phyloP scores from a whole-genome alignment of 2,329 filamentous ascomycete species.

The Cladosporium sp. region DNA sequence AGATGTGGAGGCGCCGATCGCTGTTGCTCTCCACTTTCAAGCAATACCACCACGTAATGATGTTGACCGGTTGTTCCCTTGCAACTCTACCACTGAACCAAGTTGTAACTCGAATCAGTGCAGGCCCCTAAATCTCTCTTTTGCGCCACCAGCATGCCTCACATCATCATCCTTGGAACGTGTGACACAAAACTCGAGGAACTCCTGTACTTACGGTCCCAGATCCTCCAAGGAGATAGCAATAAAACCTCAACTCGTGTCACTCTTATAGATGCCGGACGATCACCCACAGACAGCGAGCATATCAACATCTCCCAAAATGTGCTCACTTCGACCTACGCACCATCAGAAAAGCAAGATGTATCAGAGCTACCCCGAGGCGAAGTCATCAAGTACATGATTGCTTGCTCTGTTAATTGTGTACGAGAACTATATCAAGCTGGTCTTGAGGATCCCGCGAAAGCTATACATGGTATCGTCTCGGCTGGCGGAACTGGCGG shows the following conservation, averaged over 20 bases:
- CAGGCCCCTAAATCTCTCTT: background rate
- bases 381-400: conserved; percentile 60
- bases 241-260: conserved; percentile 35
- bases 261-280: conserved; percentile 59
- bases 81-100: background rate
- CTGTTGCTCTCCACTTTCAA: conserved; percentile 9
- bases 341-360: conserved; percentile 28
- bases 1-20: conserved; percentile 8
- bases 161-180: conserved; percentile 60
- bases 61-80: background rate
- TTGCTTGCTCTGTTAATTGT: conserved; percentile 51
- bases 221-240: conserved; percentile 40
- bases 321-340: conserved; percentile 43
- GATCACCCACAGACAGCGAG: conserved; percentile 43
- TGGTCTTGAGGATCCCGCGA: conserved; percentile 22
- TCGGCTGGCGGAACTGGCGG: conserved; percentile 62
- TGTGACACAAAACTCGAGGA: conserved; percentile 66
- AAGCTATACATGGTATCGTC: conserved; percentile 51
- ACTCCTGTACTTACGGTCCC: conserved; percentile 54
- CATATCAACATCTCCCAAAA: conserved; percentile 51
- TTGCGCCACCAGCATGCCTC: conserved; percentile 27
- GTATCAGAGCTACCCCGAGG: conserved; percentile 49
- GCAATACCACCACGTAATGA: background rate
- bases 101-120: background rate
- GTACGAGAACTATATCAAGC: conserved; percentile 25